phyloP scores from a whole-genome alignment of 179 eudicot genomes.

The Spinacia oleracea region DNA sequence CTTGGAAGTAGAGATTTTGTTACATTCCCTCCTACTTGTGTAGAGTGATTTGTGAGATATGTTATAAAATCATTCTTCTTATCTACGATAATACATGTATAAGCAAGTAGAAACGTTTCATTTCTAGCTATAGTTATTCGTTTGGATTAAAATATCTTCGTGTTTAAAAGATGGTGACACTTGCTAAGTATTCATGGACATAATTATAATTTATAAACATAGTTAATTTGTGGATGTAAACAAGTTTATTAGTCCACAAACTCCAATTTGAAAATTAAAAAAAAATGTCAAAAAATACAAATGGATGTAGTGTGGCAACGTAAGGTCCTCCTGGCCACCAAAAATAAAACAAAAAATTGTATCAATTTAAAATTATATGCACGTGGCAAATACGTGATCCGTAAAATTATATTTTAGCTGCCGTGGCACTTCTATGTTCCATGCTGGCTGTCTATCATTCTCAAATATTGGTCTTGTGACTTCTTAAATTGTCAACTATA shows the following conservation, averaged over 20 bases:
- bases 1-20: too few relatives aligned
- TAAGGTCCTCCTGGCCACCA: slow-evolving; percentile 23
- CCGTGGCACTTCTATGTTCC: slow-evolving; percentile 1
- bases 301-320: slow-evolving; percentile 26
- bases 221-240: neutral
- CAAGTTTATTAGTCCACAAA: neutral
- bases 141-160: neutral
- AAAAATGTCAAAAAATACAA: neutral
- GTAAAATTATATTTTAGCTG: neutral
- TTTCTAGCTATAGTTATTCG: too few relatives aligned
- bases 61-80: too few relatives aligned
- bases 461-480: neutral
- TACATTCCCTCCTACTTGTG: too few relatives aligned
- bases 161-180: neutral
- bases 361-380: neutral
- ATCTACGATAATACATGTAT: too few relatives aligned
- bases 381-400: slow-evolving; percentile 14
- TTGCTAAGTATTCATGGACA: neutral
- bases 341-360: neutral
- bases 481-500: too few relatives aligned
- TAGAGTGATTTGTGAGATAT: too few relatives aligned
- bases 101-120: too few relatives aligned
- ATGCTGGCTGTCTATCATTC: neutral
- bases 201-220: neutral
- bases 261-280: neutral